Percentiles rank a stretch among this genome's conserved stretches.
These are phyloP conservation scores for Grigorovia transvaalensis DNA, from an alignment of 805 yeast genomes.

Conservation along the genomic window DNA sequence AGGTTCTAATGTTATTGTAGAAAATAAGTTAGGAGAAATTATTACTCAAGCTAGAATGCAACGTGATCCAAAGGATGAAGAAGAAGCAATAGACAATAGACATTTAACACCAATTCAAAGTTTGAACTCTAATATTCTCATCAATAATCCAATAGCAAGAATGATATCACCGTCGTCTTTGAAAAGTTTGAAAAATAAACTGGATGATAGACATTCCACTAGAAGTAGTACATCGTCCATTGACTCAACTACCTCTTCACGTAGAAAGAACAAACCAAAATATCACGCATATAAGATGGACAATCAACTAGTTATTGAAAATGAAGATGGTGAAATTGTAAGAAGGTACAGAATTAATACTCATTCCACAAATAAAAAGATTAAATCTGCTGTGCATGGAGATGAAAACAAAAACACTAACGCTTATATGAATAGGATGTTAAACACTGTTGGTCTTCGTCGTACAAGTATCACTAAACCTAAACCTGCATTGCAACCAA, in stretches of 20 bases:
- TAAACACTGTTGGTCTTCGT: conserved; percentile 46
- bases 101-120: conserved; percentile 9
- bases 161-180: conserved; percentile 16
- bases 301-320: conserved; percentile 71
- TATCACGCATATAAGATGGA: conserved; percentile 70
- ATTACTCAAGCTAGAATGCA: conserved; percentile 42
- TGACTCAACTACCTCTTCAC: background rate
- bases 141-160: conserved; percentile 19
- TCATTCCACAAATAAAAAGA: conserved; percentile 27
- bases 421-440: conserved; percentile 38
- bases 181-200: conserved; percentile 13
- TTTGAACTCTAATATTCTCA: conserved; percentile 23
- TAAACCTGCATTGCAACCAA: background rate
- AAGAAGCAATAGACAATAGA: conserved; percentile 5
- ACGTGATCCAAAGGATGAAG: conserved; percentile 18
- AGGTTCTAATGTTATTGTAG: conserved; percentile 61
- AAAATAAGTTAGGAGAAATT: conserved; percentile 77
- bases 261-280: conserved; percentile 9
- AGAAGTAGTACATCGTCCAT: background rate
- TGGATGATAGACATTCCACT: conserved; percentile 5
- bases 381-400: background rate
- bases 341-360: conserved; percentile 70
- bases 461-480: conserved; percentile 5
- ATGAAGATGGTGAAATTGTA: conserved; percentile 83
- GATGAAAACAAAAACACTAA: conserved; percentile 15